Base-by-base conservation (phyloP, 257 asterid species). In the Handroanthus guayacan region DNA sequence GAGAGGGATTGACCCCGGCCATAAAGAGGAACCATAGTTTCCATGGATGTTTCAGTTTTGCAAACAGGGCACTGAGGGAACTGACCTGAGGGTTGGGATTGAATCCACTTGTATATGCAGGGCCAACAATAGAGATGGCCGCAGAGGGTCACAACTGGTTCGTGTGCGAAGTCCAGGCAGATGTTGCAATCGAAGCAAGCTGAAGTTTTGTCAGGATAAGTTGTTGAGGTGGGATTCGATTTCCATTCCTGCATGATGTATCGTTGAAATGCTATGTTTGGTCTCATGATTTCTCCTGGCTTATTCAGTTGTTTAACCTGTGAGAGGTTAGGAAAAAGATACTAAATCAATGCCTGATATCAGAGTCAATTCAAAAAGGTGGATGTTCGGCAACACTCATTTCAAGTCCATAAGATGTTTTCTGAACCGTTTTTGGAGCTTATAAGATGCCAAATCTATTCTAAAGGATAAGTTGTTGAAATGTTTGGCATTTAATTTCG, bases 41-140 rank as follows among this genome's bases (percentile, higher is more conserved):
- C 43, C 57, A 70, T 67, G 4, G 82, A 81, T 25, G 79, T 68
- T 41, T 67, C 39, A n/a, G 81, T 62, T 68, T 84, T 84, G 74
- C 85, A 84, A 44, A 84, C 83, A 0, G 83, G 87, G 64, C 87
- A 84, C 13, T 62, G 79, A 2, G 80, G 79, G 11, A 39, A 67
- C 60, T 64, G 52, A 3, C 60, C 84, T 48, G 85, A 51, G 2
- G 65, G 73, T 62, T 66, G 71, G 20, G 69, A 61, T 20, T 65
- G 51, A 16, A 84, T 45, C 88, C 88, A 84, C 43, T 79, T 67
- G 82, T 79, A 79, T 39, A 80, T 80, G 73, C 83, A 80, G 16
- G 80, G 77, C 83, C 83, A 80, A 56, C 83, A 79, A 38, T 79
- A 79, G 79, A 80, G 80, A 51, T 80, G 83, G 41, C 83, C 83